Evolutionary conservation across 495 filamentous ascomycete species (phyloP).

Genomic region (Tetracladium setigerum): DNA sequence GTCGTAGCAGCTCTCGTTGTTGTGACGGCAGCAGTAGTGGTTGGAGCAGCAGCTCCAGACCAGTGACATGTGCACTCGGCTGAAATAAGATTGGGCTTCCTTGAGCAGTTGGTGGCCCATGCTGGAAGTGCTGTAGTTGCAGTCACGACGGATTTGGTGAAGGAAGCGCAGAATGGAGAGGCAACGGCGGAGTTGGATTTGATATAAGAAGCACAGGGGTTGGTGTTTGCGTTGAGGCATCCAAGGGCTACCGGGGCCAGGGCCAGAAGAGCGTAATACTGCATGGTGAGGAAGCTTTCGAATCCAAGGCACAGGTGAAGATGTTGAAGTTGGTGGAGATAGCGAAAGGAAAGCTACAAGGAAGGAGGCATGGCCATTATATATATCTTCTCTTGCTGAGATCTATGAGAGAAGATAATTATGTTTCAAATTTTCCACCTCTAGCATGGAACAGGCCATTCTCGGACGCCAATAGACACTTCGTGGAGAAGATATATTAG

Average conservation of each 20-base stretch:
- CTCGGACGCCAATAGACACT: no score
- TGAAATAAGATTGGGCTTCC: constrained; percentile 7
- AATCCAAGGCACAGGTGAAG: no score
- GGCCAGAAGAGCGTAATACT: constrained; percentile 3
- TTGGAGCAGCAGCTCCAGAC: constrained; percentile 1
- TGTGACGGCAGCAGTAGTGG: not conserved
- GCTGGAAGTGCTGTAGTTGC: constrained; percentile 7
- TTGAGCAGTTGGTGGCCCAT: not conserved
- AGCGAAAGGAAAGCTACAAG: no score
- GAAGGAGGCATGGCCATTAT: no score
- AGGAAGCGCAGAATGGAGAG: constrained; percentile 11
- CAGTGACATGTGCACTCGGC: constrained; percentile 14
- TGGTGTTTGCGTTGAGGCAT: constrained; percentile 10
- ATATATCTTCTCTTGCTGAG: no score
- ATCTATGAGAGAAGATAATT: no score
- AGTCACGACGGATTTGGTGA: constrained; percentile 10
- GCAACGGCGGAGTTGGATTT: constrained; percentile 8
- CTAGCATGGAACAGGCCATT: no score
- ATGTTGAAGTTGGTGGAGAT: no score
- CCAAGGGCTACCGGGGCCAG: constrained; percentile 8
- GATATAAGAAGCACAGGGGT: constrained; percentile 13
- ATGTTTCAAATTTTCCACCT: no score
- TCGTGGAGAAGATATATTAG: no score
- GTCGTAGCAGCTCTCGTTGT: not conserved
- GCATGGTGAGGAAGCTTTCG: no score